These are phyloP conservation scores for Themeda triandra DNA, from an alignment of 176 grass and related monocot genomes.

Conservation along the genomic window DNA sequence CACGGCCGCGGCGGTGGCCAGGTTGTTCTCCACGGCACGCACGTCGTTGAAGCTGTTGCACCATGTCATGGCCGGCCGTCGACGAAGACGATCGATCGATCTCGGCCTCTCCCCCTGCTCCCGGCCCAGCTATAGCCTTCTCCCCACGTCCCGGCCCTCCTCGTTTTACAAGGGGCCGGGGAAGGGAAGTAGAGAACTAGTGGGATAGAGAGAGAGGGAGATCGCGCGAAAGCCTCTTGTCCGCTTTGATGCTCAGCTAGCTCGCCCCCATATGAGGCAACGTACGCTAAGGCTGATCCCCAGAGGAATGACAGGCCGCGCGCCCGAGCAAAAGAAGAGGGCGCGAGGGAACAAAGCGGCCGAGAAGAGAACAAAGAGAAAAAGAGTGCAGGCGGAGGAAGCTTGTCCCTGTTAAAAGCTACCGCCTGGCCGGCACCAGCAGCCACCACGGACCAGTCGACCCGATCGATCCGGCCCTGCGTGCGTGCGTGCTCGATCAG, in stretches of 20 bases:
- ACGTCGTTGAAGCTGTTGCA: constrained; percentile 79
- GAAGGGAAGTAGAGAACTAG: background rate
- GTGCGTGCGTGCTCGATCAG: background rate
- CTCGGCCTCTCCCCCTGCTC: constrained; percentile 26
- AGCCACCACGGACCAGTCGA: background rate
- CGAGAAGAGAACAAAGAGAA: constrained; percentile 71
- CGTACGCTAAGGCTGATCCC: constrained; percentile 4
- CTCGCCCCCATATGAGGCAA: constrained; percentile 42
- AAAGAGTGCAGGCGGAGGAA: constrained; percentile 50
- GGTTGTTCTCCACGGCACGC: constrained; percentile 65
- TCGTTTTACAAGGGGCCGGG: background rate
- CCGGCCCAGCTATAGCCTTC: background rate
- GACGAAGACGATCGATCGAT: background rate
- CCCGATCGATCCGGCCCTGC: background rate
- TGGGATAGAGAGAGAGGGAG: background rate
- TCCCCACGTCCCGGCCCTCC: background rate
- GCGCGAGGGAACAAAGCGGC: constrained; percentile 49
- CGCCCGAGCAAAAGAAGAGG: constrained; percentile 12
- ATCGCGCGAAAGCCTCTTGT: constrained; percentile 23
- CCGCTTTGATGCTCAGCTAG: constrained; percentile 17
- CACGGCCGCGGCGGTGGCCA: constrained; percentile 38
- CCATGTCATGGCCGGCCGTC: constrained; percentile 60
- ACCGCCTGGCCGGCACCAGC: constrained; percentile 3
- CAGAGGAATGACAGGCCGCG: constrained; percentile 34
- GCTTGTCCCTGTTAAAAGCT: constrained; percentile 85